Conservation (phyloP, 1,284 basidiomycete genomes). For the Schizopora paradoxa region DNA sequence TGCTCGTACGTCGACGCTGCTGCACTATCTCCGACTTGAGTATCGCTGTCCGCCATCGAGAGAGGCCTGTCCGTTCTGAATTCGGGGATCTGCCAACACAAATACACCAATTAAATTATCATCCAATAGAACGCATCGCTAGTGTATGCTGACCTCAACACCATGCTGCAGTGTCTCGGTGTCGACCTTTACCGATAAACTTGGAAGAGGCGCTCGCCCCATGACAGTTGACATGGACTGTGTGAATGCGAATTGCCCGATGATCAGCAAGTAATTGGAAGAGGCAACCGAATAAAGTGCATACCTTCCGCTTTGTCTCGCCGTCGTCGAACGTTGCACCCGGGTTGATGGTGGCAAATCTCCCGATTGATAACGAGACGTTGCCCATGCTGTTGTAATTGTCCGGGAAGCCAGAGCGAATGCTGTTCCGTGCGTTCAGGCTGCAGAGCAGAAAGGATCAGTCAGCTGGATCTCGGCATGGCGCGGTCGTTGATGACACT, state of each 20-base stretch:
- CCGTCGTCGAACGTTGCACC: too few relatives aligned
- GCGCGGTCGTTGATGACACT: background rate
- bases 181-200: conserved; percentile 11
- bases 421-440: conserved; percentile 5
- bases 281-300: background rate
- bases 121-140: too few relatives aligned
- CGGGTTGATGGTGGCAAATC: too few relatives aligned
- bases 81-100: too few relatives aligned
- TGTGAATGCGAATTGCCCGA: background rate
- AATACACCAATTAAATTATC: too few relatives aligned
- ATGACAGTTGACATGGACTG: background rate
- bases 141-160: background rate
- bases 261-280: background rate
- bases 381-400: background rate
- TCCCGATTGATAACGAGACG: too few relatives aligned
- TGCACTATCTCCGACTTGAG: too few relatives aligned
- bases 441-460: background rate
- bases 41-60: too few relatives aligned
- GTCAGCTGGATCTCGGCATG: background rate
- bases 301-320: too few relatives aligned
- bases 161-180: conserved; percentile 11
- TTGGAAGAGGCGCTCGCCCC: background rate
- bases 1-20: too few relatives aligned
- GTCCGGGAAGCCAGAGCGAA: background rate
- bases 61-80: too few relatives aligned